Percentiles rank a stretch among this genome's conserved stretches.
Evolutionary conservation across 2,329 filamentous ascomycete genomes (phyloP).

Genomic region (Aspergillus fumigatiaffinis): DNA sequence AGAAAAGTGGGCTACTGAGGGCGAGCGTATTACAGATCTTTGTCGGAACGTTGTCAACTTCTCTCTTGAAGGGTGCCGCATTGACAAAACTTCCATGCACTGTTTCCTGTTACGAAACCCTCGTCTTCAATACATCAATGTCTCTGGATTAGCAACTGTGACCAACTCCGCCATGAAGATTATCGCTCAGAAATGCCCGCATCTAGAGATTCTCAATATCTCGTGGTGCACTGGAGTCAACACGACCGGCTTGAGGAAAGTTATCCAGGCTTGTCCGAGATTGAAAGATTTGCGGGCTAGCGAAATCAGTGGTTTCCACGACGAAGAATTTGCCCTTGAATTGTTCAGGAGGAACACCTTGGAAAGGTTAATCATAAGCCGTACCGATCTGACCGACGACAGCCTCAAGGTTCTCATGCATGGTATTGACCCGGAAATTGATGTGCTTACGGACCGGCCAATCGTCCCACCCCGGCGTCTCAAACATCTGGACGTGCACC

Average conservation of each 20-base stretch:
- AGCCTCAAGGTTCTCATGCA: conserved; percentile 70
- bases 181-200: conserved; percentile 73
- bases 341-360: conserved; percentile 79
- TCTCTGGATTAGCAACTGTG: conserved; percentile 71
- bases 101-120: conserved; percentile 75
- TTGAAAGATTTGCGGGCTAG: conserved; percentile 77
- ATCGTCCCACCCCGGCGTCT: conserved; percentile 73
- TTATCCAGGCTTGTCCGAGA: conserved; percentile 68
- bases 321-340: conserved; percentile 64
- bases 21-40: conserved; percentile 65
- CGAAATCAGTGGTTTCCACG: conserved; percentile 76
- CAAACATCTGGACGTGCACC: conserved; percentile 79
- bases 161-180: conserved; percentile 84
- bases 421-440: conserved; percentile 71
- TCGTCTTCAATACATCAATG: conserved; percentile 75
- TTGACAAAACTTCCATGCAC: conserved; percentile 73
- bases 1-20: conserved; percentile 72
- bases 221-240: conserved; percentile 91
- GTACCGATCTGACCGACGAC: conserved; percentile 71
- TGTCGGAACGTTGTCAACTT: conserved; percentile 85
- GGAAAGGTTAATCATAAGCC: conserved; percentile 75
- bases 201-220: conserved; percentile 80
- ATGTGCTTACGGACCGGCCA: conserved; percentile 72
- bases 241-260: conserved; percentile 66
- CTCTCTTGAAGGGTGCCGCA: conserved; percentile 83